Percentiles rank a stretch among this genome's conserved stretches.
These are phyloP conservation scores for Arachnopeziza araneosa DNA, from an alignment of 2,329 filamentous ascomycete species.

Conservation along the genomic window DNA sequence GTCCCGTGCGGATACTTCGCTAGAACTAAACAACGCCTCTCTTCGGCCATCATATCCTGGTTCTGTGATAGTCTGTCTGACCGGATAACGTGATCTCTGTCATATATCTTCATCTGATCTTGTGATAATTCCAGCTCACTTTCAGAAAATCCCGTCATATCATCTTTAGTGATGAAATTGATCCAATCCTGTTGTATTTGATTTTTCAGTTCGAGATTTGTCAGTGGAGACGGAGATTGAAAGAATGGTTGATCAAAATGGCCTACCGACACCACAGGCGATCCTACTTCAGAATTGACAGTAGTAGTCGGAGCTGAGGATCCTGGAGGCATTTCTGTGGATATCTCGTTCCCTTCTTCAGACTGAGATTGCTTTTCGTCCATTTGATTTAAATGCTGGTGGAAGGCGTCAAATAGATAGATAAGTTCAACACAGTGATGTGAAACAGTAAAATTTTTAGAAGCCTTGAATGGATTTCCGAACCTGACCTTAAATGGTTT, in stretches of 20 bases:
- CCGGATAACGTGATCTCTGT: background rate
- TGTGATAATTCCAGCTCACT: background rate
- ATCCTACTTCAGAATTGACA: background rate
- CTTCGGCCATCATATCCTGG: background rate
- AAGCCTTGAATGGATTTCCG: constrained; percentile 7
- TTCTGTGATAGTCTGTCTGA: background rate
- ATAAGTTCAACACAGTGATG: constrained; percentile 11
- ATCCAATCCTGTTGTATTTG: background rate
- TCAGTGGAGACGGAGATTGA: background rate
- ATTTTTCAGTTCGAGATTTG: background rate
- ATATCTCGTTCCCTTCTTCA: background rate
- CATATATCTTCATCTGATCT: background rate
- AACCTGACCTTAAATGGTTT: constrained; percentile 4
- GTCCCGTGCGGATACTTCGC: background rate
- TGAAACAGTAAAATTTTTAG: background rate
- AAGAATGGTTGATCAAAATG: background rate
- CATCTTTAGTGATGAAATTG: background rate
- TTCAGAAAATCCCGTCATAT: background rate
- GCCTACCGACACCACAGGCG: background rate
- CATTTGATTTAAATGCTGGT: background rate
- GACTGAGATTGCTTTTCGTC: background rate
- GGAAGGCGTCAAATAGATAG: constrained; percentile 9
- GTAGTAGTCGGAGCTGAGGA: background rate
- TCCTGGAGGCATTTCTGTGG: background rate
- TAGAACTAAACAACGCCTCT: background rate